These are phyloP conservation scores for Xylaria scruposa DNA, from an alignment of 495 filamentous ascomycete species.

Conservation along the genomic window DNA sequence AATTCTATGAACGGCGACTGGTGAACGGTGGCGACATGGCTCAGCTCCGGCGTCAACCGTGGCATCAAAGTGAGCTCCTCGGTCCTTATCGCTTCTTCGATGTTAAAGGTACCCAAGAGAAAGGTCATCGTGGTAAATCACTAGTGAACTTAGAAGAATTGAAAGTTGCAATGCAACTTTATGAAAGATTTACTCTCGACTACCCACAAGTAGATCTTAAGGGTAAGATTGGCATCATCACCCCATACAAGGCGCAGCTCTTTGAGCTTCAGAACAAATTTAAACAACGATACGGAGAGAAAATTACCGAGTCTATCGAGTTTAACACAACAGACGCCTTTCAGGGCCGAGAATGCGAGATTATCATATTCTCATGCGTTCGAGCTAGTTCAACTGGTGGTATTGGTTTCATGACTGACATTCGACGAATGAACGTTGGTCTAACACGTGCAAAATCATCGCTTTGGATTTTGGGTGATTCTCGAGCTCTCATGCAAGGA, in stretches of 20 bases:
- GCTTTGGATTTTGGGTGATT: slow-evolving; percentile 93
- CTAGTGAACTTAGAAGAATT: slow-evolving; percentile 89
- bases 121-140: slow-evolving; percentile 79
- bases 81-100: slow-evolving; percentile 98
- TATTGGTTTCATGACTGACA: slow-evolving; percentile 97
- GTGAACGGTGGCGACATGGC: slow-evolving; percentile 86
- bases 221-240: slow-evolving; percentile 94
- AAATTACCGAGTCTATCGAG: slow-evolving; percentile 79
- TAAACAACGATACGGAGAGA: slow-evolving; percentile 69
- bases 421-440: slow-evolving; percentile 99
- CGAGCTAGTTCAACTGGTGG: slow-evolving; percentile 85
- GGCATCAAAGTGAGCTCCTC: slow-evolving; percentile 82
- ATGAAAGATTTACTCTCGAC: slow-evolving; percentile 75
- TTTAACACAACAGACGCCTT: slow-evolving; percentile 99
- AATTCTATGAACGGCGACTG: slow-evolving; percentile 90
- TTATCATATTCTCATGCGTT: slow-evolving; percentile 99
- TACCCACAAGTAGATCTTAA: slow-evolving; percentile 71
- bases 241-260: slow-evolving; percentile 95
- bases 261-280: slow-evolving; percentile 78
- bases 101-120: slow-evolving; percentile 84
- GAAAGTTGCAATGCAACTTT: slow-evolving; percentile 82
- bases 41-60: slow-evolving; percentile 72
- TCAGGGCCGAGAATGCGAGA: slow-evolving; percentile 93
- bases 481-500: slow-evolving; percentile 80
- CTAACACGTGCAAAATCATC: slow-evolving; percentile 95